phyloP scores from a whole-genome alignment of 768 basidiomycete genomes.

The Termitomyces sp. region DNA sequence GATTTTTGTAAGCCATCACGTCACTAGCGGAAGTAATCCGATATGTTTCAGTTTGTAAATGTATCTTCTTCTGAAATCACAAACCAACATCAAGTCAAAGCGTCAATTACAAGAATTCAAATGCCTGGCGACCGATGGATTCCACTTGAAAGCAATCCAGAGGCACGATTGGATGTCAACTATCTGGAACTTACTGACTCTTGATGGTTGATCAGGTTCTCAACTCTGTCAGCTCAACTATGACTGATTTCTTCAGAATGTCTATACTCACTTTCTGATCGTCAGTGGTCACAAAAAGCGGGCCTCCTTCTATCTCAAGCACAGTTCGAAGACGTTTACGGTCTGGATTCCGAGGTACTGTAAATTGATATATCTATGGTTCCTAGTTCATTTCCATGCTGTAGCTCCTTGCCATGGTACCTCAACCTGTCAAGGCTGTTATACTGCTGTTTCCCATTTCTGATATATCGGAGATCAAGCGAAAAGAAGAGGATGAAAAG shows the following conservation, averaged over 20 bases:
- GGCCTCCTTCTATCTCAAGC: constrained; percentile 47
- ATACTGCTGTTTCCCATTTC: constrained; percentile 79
- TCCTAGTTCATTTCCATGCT: background rate
- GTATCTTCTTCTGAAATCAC: background rate
- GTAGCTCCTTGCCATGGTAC: constrained; percentile 66
- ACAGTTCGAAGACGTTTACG: constrained; percentile 67
- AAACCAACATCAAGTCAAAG: background rate
- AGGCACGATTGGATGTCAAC: constrained; percentile 16
- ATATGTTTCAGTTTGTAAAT: background rate
- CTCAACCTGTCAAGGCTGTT: constrained; percentile 75
- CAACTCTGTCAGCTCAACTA: constrained; percentile 31
- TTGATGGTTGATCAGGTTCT: constrained; percentile 30
- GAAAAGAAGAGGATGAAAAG: constrained; percentile 54
- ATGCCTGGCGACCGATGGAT: constrained; percentile 48
- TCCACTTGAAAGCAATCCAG: constrained; percentile 73
- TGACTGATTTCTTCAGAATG: background rate
- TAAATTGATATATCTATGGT: background rate
- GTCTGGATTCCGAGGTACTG: constrained; percentile 60
- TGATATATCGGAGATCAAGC: constrained; percentile 40
- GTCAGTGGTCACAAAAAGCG: constrained; percentile 65
- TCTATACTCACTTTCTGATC: background rate
- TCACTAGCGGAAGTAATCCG: background rate
- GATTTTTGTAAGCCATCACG: background rate
- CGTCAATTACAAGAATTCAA: background rate
- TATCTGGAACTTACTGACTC: background rate